Evolutionary conservation across 129 eudicot species (phyloP).

Genomic region (Flaveria ramosissima): DNA sequence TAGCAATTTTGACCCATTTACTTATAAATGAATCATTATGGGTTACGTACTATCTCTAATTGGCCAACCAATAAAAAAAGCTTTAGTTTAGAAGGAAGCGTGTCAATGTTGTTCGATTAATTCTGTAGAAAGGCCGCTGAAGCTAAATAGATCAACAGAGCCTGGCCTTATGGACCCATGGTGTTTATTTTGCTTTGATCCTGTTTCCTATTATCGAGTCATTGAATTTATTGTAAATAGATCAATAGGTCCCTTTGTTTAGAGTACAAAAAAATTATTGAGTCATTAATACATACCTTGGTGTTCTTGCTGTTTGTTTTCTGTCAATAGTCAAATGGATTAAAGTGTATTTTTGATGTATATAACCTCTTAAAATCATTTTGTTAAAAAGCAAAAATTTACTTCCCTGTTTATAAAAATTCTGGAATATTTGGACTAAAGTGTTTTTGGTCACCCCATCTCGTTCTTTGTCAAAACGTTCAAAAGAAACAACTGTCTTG

Average conservation of each 20-base stretch:
- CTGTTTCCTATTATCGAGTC: too few relatives aligned
- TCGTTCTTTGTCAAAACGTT: neutral
- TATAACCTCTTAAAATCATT: neutral
- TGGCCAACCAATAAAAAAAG: neutral
- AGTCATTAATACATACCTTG: too few relatives aligned
- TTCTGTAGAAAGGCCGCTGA: too few relatives aligned
- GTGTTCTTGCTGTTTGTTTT: too few relatives aligned
- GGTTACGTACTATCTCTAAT: neutral
- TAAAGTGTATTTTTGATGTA: neutral
- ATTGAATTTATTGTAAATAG: too few relatives aligned
- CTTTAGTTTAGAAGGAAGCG: neutral
- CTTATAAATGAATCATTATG: neutral
- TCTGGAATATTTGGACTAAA: neutral
- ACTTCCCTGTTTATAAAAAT: neutral
- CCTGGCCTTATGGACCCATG: too few relatives aligned
- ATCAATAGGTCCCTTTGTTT: too few relatives aligned
- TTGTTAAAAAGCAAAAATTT: neutral
- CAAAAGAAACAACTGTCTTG: neutral
- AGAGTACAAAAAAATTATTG: too few relatives aligned
- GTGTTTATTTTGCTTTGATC: too few relatives aligned
- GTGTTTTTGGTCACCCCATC: neutral
- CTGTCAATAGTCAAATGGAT: neutral
- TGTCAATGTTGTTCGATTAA: neutral
- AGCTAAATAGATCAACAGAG: too few relatives aligned
- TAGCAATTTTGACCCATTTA: neutral